Percentiles rank a stretch among this genome's conserved stretches.
phyloP scores from a whole-genome alignment of 2,329 filamentous ascomycete species.

The Torrubiella hemipterigena region DNA sequence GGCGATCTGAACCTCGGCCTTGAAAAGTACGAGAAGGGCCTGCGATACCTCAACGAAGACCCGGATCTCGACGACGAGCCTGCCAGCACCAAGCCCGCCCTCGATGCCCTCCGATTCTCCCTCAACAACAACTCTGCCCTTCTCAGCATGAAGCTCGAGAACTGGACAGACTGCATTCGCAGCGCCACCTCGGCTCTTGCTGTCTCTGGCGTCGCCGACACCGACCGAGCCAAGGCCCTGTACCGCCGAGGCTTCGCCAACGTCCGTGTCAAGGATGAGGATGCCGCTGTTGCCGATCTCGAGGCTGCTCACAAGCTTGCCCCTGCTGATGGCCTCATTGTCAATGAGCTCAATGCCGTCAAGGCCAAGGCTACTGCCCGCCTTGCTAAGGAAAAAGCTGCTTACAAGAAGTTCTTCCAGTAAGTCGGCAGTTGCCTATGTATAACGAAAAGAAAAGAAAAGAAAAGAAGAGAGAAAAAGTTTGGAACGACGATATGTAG shows the following conservation, averaged over 20 bases:
- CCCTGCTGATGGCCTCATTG: slow-evolving; percentile 63
- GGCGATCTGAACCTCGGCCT: slow-evolving; percentile 60
- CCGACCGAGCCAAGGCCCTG: slow-evolving; percentile 79
- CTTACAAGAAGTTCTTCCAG: slow-evolving; percentile 82
- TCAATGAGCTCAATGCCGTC: slow-evolving; percentile 62
- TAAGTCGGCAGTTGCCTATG: no score
- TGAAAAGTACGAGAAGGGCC: slow-evolving; percentile 87
- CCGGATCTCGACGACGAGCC: slow-evolving; percentile 63
- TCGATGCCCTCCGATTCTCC: slow-evolving; percentile 67
- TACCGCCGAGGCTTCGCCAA: slow-evolving; percentile 74
- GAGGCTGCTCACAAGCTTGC: slow-evolving; percentile 62
- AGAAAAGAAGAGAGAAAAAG: neutral
- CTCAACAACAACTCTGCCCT: slow-evolving; percentile 85
- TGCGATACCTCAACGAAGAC: slow-evolving; percentile 82
- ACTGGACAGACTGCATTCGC: slow-evolving; percentile 57
- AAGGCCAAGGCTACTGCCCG: slow-evolving; percentile 65
- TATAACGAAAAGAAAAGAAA: neutral
- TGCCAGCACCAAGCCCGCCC: slow-evolving; percentile 50
- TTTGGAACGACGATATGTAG: no score
- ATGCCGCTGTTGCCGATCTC: slow-evolving; percentile 64
- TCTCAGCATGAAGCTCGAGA: slow-evolving; percentile 67
- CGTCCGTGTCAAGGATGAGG: slow-evolving; percentile 71
- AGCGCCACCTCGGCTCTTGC: slow-evolving; percentile 64
- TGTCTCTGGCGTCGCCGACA: slow-evolving; percentile 51
- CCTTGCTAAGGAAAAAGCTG: slow-evolving; percentile 80